Evolutionary conservation across 169 alveolate genomes (phyloP).

Genomic region (Eimeria necatrix): DNA sequence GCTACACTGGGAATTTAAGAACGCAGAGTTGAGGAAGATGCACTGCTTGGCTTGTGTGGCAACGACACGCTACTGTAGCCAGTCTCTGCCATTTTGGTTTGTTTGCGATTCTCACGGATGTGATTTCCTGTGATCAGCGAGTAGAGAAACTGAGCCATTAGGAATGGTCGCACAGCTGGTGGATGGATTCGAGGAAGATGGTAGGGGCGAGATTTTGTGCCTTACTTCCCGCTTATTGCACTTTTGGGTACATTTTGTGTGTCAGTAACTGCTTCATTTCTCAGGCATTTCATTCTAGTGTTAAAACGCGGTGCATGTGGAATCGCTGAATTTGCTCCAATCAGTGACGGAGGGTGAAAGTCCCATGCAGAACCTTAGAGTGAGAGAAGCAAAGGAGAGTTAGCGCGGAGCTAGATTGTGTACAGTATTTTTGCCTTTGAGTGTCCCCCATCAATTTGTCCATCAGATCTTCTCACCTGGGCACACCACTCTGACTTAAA

Average conservation of each 20-base stretch:
- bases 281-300: no score
- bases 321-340: no score
- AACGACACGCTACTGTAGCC: not conserved
- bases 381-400: no score
- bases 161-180: conserved; percentile 66
- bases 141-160: conserved; percentile 34
- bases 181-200: conserved; percentile 76
- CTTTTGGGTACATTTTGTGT: no score
- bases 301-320: no score
- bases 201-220: not conserved
- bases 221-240: not conserved
- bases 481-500: conserved; percentile 82
- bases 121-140: not conserved
- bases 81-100: not conserved
- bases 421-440: no score
- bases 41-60: not conserved
- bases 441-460: not conserved
- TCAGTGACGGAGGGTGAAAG: no score
- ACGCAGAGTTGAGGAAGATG: not conserved
- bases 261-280: no score
- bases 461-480: conserved; percentile 82
- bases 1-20: no score
- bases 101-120: not conserved
- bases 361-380: no score
- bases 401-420: no score